A percentile compares a stretch with the other conserved stretches of the same genome.
These are phyloP conservation scores for Cystoderma amianthinum DNA, from an alignment of 768 basidiomycete genomes.

Conservation along the genomic window DNA sequence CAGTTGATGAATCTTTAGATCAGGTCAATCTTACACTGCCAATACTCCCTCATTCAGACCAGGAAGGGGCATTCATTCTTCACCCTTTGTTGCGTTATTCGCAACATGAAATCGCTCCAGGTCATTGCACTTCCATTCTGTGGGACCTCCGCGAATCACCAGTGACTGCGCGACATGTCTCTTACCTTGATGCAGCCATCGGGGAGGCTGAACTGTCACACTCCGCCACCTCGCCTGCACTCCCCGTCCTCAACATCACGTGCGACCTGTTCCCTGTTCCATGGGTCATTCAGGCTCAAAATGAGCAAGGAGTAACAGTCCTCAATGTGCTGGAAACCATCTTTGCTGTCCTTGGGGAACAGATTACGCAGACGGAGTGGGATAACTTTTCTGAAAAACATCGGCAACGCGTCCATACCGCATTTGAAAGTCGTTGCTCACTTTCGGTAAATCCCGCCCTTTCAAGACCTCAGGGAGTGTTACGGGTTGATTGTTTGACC, in stretches of 20 bases:
- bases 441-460: slow-evolving; percentile 24
- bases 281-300: slow-evolving; percentile 35
- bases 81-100: slow-evolving; percentile 31
- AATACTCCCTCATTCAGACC: too few species aligned
- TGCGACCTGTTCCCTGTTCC: slow-evolving; percentile 39
- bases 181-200: slow-evolving; percentile 13
- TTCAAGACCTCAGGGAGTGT: slow-evolving; percentile 31
- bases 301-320: slow-evolving; percentile 41
- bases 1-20: too few species aligned
- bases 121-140: slow-evolving; percentile 23
- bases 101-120: slow-evolving; percentile 18
- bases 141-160: slow-evolving; percentile 50
- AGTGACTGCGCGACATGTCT: slow-evolving; percentile 16
- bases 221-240: slow-evolving; percentile 35
- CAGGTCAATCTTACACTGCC: too few species aligned
- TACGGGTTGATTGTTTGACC: slow-evolving; percentile 43
- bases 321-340: slow-evolving; percentile 45
- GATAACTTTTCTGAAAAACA: slow-evolving; percentile 31
- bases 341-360: slow-evolving; percentile 25
- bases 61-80: too few species aligned
- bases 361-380: slow-evolving; percentile 36
- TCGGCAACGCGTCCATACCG: slow-evolving; percentile 27
- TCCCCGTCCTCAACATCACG: slow-evolving; percentile 26
- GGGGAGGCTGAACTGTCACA: slow-evolving; percentile 26
- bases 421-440: slow-evolving; percentile 40